Evolutionary conservation across 1,139 yeast genomes (phyloP).

Genomic region (Geotrichum fermentans): DNA sequence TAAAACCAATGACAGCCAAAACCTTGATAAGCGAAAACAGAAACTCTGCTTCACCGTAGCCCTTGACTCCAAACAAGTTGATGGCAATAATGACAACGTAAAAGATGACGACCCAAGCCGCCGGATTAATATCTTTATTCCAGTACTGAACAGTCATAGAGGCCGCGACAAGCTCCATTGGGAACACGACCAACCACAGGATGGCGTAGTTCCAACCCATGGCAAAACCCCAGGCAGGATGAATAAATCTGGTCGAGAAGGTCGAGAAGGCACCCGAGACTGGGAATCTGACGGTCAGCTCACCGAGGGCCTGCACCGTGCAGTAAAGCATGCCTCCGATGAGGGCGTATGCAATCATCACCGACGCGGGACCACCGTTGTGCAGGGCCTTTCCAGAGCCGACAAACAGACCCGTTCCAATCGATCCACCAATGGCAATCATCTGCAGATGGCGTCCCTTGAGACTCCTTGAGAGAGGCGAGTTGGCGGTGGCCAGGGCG

Average conservation of each 20-base stretch:
- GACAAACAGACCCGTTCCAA: slow-evolving; percentile 73
- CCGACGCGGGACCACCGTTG: slow-evolving; percentile 77
- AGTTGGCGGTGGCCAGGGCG: slow-evolving; percentile 32
- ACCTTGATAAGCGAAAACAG: slow-evolving; percentile 53
- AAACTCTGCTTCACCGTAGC: slow-evolving; percentile 70
- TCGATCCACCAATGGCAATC: slow-evolving; percentile 81
- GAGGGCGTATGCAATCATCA: slow-evolving; percentile 63
- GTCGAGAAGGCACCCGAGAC: slow-evolving; percentile 75
- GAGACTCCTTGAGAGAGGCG: slow-evolving; percentile 43
- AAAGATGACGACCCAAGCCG: slow-evolving; percentile 62
- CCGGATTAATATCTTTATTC: slow-evolving; percentile 55
- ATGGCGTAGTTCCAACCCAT: slow-evolving; percentile 77
- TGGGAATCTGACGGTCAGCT: slow-evolving; percentile 73
- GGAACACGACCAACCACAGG: slow-evolving; percentile 71
- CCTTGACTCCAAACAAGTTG: slow-evolving; percentile 63
- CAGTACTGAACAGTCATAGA: slow-evolving; percentile 64
- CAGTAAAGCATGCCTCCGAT: slow-evolving; percentile 67
- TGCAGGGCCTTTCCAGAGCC: slow-evolving; percentile 67
- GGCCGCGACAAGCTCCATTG: slow-evolving; percentile 73
- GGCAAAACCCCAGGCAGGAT: slow-evolving; percentile 77
- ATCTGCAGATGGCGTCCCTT: slow-evolving; percentile 53
- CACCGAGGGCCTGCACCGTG: slow-evolving; percentile 82
- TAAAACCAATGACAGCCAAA: slow-evolving; percentile 57
- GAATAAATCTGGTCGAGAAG: slow-evolving; percentile 65
- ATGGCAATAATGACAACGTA: slow-evolving; percentile 51